Conservation (phyloP, 148 eudicot species). For the Chenopodium suecicum region DNA sequence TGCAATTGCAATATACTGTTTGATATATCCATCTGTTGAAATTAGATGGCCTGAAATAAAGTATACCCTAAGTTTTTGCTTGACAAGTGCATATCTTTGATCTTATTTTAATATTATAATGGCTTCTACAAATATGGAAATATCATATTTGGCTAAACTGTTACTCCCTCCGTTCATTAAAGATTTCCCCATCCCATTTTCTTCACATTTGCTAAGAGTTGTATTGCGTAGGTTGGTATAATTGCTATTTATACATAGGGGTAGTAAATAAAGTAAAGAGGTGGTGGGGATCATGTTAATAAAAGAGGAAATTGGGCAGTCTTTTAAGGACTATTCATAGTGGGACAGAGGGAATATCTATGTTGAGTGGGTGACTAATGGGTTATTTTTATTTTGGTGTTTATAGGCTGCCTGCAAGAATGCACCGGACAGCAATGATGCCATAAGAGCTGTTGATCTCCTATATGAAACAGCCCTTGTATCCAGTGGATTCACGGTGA, state of each 20-base stretch:
- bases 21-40: neutral
- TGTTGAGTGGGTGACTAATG: neutral
- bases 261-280: too few relatives aligned
- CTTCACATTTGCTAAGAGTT: too few relatives aligned
- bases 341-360: neutral
- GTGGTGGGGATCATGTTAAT: too few relatives aligned
- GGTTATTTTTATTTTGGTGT: neutral
- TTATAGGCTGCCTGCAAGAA: constrained; percentile 96
- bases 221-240: too few relatives aligned
- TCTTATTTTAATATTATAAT: neutral
- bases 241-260: too few relatives aligned
- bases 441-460: constrained; percentile 76
- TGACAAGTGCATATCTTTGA: neutral
- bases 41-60: neutral
- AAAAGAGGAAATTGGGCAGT: too few relatives aligned
- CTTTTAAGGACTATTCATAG: too few relatives aligned
- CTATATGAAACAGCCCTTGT: constrained; percentile 80
- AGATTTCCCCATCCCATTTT: too few relatives aligned
- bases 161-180: too few relatives aligned
- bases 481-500: constrained; percentile 94
- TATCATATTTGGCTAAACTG: too few relatives aligned
- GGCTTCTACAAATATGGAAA: too few relatives aligned
- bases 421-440: constrained; percentile 79
- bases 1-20: neutral
- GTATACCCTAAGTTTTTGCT: neutral